phyloP scores from a whole-genome alignment of 345 rosid genomes.

The Raphanus sativus region DNA sequence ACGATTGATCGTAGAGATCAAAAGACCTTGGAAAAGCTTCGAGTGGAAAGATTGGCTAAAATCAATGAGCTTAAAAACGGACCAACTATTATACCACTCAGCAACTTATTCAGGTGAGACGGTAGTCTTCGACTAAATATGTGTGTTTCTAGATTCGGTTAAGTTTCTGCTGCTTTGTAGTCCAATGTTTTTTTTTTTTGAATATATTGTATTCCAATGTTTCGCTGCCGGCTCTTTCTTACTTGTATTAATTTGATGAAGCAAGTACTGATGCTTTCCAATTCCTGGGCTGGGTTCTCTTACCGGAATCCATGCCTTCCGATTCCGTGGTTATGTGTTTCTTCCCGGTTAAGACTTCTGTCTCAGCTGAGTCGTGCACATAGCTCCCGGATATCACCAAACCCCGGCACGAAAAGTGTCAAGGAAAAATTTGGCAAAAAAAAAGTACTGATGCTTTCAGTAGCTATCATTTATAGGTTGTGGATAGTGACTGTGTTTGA shows the following conservation, averaged over 20 bases:
- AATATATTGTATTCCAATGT: not conserved
- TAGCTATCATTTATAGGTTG: not conserved
- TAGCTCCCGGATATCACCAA: too few species aligned
- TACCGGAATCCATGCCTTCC: too few species aligned
- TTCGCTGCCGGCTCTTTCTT: not conserved
- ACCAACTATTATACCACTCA: constrained; percentile 90
- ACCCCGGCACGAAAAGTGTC: too few species aligned
- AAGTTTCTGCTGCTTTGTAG: not conserved
- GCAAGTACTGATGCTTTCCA: constrained; percentile 7
- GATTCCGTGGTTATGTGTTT: too few species aligned
- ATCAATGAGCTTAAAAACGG: constrained; percentile 90
- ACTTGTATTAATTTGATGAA: not conserved
- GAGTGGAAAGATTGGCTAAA: constrained; percentile 81
- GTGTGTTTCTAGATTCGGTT: not conserved
- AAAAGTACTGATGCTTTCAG: constrained; percentile 3
- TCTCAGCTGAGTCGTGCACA: too few species aligned
- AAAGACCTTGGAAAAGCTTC: constrained; percentile 72
- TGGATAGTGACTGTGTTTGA: not conserved
- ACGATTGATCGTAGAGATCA: constrained; percentile 84
- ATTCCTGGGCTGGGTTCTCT: too few species aligned
- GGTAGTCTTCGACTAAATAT: not conserved
- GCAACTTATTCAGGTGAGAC: constrained; percentile 80
- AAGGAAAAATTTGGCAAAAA: too few species aligned
- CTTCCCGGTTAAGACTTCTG: too few species aligned
- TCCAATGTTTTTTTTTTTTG: too few species aligned